These are phyloP conservation scores for Fusarium equiseti DNA, from an alignment of 2,329 filamentous ascomycete genomes.

Conservation along the genomic window DNA sequence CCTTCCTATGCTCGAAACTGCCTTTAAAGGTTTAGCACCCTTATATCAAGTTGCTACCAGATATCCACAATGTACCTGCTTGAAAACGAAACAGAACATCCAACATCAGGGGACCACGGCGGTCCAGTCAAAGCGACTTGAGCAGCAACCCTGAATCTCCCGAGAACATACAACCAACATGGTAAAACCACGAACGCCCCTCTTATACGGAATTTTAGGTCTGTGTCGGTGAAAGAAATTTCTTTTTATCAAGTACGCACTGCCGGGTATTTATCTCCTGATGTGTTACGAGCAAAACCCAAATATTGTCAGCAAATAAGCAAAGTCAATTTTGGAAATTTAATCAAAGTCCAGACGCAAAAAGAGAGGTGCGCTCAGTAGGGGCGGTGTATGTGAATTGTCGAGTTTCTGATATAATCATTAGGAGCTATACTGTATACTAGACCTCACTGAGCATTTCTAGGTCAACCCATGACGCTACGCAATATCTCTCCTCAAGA, in stretches of 20 bases:
- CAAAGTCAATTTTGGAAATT: accelerated
- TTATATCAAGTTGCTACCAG: not conserved
- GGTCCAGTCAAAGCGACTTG: not conserved
- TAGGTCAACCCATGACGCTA: not conserved
- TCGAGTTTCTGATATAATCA: not conserved
- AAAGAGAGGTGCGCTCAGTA: accelerated
- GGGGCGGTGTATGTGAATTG: not conserved
- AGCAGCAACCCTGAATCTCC: not conserved
- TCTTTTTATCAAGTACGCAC: no score
- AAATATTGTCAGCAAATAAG: not conserved
- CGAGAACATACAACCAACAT: not conserved
- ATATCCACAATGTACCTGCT: not conserved
- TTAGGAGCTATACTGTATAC: not conserved
- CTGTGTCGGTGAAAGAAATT: not conserved
- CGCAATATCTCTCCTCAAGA: constrained; percentile 23
- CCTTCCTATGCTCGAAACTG: not conserved
- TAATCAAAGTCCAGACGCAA: not conserved
- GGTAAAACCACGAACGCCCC: not conserved
- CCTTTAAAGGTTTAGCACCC: not conserved
- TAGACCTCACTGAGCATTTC: not conserved
- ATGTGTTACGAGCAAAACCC: no score
- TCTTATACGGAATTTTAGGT: not conserved
- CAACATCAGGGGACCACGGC: not conserved
- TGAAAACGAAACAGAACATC: not conserved
- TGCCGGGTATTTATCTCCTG: no score